These are phyloP conservation scores for Lentinula boryana DNA, from an alignment of 768 basidiomycete species.

Conservation along the genomic window DNA sequence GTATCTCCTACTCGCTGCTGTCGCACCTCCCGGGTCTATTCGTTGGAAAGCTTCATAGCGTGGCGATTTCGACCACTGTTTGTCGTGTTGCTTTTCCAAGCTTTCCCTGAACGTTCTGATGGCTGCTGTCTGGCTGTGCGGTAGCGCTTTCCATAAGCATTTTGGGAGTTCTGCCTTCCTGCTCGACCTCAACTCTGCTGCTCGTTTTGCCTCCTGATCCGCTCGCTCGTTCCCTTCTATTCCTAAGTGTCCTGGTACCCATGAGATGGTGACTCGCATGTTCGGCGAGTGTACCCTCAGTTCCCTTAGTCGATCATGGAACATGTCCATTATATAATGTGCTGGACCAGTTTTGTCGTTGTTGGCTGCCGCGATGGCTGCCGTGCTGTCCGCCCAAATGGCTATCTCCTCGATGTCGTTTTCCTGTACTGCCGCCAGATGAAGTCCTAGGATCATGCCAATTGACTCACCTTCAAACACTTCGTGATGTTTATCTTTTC, in stretches of 20 bases:
- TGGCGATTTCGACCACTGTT: neutral
- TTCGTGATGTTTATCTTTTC: neutral
- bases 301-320: no score
- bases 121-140: neutral
- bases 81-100: neutral
- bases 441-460: neutral
- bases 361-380: no score
- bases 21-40: neutral
- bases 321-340: no score
- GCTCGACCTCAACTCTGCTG: neutral
- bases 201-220: neutral
- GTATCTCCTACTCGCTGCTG: neutral
- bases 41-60: neutral
- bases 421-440: neutral
- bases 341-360: no score
- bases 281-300: no score
- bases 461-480: neutral
- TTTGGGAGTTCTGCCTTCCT: neutral
- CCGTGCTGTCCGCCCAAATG: no score
- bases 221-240: neutral
- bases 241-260: neutral
- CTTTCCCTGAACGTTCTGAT: neutral
- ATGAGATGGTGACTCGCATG: neutral
- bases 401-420: neutral
- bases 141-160: neutral